phyloP scores from a whole-genome alignment of 345 rosid species.

The Aethionema arabicum region DNA sequence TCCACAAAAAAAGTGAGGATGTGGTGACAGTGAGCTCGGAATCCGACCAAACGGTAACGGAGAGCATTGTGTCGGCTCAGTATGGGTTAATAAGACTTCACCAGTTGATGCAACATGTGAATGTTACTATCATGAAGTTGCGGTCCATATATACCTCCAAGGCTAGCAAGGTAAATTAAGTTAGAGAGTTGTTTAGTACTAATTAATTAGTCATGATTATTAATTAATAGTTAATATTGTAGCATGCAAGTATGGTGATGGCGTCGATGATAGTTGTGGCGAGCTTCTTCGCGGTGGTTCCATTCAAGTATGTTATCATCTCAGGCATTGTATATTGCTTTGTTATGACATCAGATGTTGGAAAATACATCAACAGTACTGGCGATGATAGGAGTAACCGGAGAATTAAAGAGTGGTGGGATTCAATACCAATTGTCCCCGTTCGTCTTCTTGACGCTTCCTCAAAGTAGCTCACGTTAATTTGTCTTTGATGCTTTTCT shows the following conservation, averaged over 20 bases:
- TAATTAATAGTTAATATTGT: constrained; percentile 27
- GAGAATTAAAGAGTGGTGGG: constrained; percentile 90
- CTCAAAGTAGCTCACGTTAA: constrained; percentile 30
- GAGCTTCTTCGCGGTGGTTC: constrained; percentile 52
- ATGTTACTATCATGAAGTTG: constrained; percentile 63
- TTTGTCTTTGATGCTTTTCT: background rate
- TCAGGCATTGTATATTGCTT: constrained; percentile 35
- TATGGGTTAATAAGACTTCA: constrained; percentile 51
- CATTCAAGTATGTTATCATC: constrained; percentile 56
- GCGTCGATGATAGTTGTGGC: constrained; percentile 44
- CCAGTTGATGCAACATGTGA: constrained; percentile 55
- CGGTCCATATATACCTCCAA: constrained; percentile 59
- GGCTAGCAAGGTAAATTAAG: constrained; percentile 56
- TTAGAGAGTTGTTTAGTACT: too few relatives aligned
- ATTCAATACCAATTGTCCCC: constrained; percentile 67
- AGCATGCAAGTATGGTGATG: constrained; percentile 73
- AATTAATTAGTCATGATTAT: too few relatives aligned
- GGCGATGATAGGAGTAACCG: constrained; percentile 54
- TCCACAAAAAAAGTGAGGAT: constrained; percentile 42
- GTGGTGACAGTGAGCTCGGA: constrained; percentile 59
- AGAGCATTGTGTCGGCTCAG: constrained; percentile 82
- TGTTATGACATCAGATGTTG: constrained; percentile 50
- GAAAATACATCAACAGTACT: constrained; percentile 37
- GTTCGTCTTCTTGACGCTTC: constrained; percentile 49
- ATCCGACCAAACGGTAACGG: constrained; percentile 57